Base-by-base conservation (phyloP, 768 basidiomycete genomes). In the Tulasnella sp. region DNA sequence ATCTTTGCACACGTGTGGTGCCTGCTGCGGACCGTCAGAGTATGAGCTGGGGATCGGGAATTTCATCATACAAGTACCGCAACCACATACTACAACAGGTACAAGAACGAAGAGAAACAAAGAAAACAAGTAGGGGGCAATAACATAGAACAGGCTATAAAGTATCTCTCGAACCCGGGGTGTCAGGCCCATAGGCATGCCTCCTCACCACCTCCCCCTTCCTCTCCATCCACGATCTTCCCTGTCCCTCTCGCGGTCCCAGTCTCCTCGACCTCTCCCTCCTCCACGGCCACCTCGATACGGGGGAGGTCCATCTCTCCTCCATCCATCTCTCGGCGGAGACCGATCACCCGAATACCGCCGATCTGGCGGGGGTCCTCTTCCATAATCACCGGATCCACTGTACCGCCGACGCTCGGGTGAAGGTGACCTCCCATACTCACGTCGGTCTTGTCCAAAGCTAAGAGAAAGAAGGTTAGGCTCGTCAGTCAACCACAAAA, bases 171-270 rank as follows among this genome's bases (percentile, higher is more conserved):
- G 16, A 44, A 18, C 44, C 44, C 16, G 12, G 44, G 39, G 19
- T 16, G 44, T 44, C 44, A 44, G 44, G 44, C 44, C 16, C 12
- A 44, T 3, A 44, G 14, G 14, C 44, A 18, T 18, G 44, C 2
- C 44, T 14, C 56, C n/a, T 68, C 38, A 46, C 44, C 73, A 74
- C 73, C 73, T 40, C 12, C 73, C 73, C 39, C 73, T 40, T 14
- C 73, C 73, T 40, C 73, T 74, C 73, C 73, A 74, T 14, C 73
- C 73, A 40, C 73, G 73, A 36, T 74, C 73, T 4, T 68, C 62
- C 18, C 62, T 10, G 18, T 68, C 62, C 31, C 62, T 34, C 21
- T 68, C 62, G 36, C 62, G 62, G 16, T 68, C 34, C 62, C 73
- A 34, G 7, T 74, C 73, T 1, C 73, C 73, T 74, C 73, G 10